Percentiles rank a stretch among this genome's conserved stretches.
Conservation (phyloP, 2,329 filamentous ascomycete genomes). For the Ophiocordyceps polyrhachis-furcata region DNA sequence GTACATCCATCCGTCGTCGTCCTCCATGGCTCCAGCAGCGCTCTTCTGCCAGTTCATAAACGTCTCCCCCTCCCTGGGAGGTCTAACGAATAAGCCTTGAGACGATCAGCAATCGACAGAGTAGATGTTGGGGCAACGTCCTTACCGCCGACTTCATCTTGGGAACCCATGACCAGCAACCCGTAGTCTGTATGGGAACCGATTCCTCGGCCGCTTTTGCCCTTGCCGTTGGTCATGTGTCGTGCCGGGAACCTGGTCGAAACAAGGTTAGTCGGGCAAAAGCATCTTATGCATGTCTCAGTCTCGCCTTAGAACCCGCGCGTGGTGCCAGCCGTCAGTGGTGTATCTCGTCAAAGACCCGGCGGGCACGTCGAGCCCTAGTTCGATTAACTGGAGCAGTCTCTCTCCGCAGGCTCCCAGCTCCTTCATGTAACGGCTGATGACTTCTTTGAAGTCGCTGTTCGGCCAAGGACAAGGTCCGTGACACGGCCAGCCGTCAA, state of each 20-base stretch:
- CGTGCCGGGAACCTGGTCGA: slow-evolving; percentile 12
- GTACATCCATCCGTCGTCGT: slow-evolving; percentile 27
- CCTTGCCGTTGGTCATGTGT: slow-evolving; percentile 25
- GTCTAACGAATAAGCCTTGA: slow-evolving; percentile 24
- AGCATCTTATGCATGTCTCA: not conserved
- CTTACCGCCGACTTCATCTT: slow-evolving; percentile 29
- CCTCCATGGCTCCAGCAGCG: slow-evolving; percentile 23
- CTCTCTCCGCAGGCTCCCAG: slow-evolving; percentile 23
- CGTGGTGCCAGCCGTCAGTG: slow-evolving; percentile 31
- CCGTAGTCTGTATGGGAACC: slow-evolving; percentile 34
- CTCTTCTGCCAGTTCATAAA: slow-evolving; percentile 27
- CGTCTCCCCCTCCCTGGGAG: slow-evolving; percentile 19
- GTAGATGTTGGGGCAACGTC: not conserved
- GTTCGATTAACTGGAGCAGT: slow-evolving; percentile 25
- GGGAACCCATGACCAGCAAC: slow-evolving; percentile 28
- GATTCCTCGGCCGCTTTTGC: slow-evolving; percentile 28
- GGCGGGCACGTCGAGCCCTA: slow-evolving; percentile 21
- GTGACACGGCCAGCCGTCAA: slow-evolving; percentile 26
- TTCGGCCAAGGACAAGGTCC: slow-evolving; percentile 30
- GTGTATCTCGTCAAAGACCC: slow-evolving; percentile 22
- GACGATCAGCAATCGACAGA: not conserved
- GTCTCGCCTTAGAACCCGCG: slow-evolving; percentile 24
- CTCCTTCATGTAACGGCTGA: slow-evolving; percentile 21
- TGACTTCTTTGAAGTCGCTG: slow-evolving; percentile 17
- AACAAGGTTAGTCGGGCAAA: not conserved